phyloP scores from a whole-genome alignment of 331 rosid species.

The Pyrus hybrid region DNA sequence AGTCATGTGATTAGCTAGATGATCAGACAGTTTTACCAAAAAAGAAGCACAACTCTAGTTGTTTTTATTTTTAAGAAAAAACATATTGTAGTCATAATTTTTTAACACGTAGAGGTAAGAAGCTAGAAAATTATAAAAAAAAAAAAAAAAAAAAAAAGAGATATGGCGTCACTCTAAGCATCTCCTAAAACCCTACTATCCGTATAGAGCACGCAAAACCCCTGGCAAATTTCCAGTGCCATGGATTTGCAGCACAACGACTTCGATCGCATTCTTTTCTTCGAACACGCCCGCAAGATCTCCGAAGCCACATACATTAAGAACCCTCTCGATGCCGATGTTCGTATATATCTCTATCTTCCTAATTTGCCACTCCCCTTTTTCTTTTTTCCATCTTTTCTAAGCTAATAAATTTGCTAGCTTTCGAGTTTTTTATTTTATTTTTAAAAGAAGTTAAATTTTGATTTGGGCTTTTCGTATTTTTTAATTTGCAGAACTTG shows the following conservation, averaged over 20 bases:
- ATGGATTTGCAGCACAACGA: slow-evolving; percentile 72
- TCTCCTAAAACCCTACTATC: not conserved
- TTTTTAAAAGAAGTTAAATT: too few relatives aligned
- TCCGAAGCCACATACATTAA: slow-evolving; percentile 48
- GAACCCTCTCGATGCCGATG: slow-evolving; percentile 83
- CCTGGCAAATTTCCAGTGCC: not conserved
- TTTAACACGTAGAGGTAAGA: too few relatives aligned
- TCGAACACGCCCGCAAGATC: slow-evolving; percentile 69
- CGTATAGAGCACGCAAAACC: not conserved
- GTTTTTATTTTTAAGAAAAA: too few relatives aligned
- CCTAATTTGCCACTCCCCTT: not conserved
- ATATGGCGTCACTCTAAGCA: too few relatives aligned
- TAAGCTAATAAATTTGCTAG: not conserved
- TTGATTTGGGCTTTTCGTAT: too few relatives aligned
- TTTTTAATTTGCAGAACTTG: slow-evolving; percentile 44
- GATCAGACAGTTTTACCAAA: too few relatives aligned
- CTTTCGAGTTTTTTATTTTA: too few relatives aligned
- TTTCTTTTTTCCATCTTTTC: not conserved
- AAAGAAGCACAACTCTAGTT: too few relatives aligned
- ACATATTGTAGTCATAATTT: too few relatives aligned
- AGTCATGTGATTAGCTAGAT: too few relatives aligned
- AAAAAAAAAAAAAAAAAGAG: rapidly evolving
- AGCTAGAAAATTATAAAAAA: too few relatives aligned
- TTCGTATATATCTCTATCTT: slow-evolving; percentile 17
- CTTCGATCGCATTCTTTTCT: slow-evolving; percentile 65